These are phyloP conservation scores for Tulasnella sp. DNA, from an alignment of 768 basidiomycete genomes.

Conservation along the genomic window DNA sequence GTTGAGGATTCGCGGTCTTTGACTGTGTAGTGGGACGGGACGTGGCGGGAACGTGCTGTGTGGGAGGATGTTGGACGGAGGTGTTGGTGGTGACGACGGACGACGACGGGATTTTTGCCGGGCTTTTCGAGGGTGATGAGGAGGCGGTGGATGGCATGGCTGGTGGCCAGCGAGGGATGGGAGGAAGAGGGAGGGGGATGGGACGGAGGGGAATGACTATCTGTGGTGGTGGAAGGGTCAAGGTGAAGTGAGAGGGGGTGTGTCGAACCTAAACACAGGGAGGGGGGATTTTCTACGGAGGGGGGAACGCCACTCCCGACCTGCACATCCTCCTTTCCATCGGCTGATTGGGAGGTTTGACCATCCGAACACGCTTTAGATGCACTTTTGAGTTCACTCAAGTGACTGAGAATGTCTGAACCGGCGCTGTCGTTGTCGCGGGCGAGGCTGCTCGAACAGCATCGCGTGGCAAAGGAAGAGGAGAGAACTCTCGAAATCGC, in stretches of 20 bases:
- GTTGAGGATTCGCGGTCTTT: neutral
- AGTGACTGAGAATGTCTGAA: neutral
- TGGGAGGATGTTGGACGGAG: neutral
- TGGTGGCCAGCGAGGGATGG: neutral
- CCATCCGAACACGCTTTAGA: neutral
- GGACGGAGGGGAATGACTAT: neutral
- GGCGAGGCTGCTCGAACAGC: neutral
- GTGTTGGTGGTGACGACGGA: constrained; percentile 2
- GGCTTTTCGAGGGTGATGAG: neutral
- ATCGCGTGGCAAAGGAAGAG: neutral
- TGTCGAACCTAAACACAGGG: neutral
- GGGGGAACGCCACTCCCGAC: neutral
- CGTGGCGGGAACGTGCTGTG: constrained; percentile 3
- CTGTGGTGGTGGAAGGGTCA: neutral
- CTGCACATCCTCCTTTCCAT: neutral
- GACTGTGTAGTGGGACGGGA: neutral
- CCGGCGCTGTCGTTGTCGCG: neutral
- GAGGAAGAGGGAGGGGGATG: neutral
- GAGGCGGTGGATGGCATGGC: neutral
- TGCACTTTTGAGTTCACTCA: neutral
- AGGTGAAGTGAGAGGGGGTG: neutral
- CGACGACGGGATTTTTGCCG: neutral
- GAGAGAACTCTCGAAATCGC: neutral
- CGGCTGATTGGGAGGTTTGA: neutral
- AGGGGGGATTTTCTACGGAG: neutral